Evolutionary conservation across 202 grass and related monocot species (phyloP).

Genomic region (Carex sylvatica): DNA sequence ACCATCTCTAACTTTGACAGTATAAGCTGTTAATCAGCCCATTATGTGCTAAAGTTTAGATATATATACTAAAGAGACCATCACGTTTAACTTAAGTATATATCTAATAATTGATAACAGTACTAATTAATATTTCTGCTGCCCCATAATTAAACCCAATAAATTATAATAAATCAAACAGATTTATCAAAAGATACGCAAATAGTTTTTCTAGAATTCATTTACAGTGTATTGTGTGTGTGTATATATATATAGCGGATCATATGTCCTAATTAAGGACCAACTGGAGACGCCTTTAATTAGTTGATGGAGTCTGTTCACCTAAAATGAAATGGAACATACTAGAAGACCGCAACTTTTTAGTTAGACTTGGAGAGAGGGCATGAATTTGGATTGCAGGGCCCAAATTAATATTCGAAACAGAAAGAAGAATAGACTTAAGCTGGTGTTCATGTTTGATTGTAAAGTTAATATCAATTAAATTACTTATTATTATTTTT

Average conservation of each 20-base stretch:
- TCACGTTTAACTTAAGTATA: not conserved
- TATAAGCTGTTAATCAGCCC: not conserved
- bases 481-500: too few species aligned
- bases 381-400: not conserved
- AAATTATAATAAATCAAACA: too few species aligned
- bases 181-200: too few species aligned
- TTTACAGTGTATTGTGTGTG: too few species aligned
- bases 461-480: too few species aligned
- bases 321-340: not conserved
- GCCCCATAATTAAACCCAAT: not conserved
- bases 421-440: not conserved
- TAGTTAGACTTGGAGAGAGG: not conserved
- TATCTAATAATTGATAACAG: not conserved
- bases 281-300: not conserved
- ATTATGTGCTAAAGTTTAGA: too few species aligned
- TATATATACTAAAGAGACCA: not conserved
- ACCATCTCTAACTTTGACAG: not conserved
- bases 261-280: not conserved
- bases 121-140: not conserved
- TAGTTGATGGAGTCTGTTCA: not conserved
- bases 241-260: too few species aligned
- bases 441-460: not conserved
- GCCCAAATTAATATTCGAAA: not conserved
- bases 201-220: too few species aligned
- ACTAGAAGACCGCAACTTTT: not conserved